A percentile compares a stretch with the other conserved stretches of the same genome.
Conservation (phyloP, 2,329 filamentous ascomycete species). For the Lasiodiplodia sp. region DNA sequence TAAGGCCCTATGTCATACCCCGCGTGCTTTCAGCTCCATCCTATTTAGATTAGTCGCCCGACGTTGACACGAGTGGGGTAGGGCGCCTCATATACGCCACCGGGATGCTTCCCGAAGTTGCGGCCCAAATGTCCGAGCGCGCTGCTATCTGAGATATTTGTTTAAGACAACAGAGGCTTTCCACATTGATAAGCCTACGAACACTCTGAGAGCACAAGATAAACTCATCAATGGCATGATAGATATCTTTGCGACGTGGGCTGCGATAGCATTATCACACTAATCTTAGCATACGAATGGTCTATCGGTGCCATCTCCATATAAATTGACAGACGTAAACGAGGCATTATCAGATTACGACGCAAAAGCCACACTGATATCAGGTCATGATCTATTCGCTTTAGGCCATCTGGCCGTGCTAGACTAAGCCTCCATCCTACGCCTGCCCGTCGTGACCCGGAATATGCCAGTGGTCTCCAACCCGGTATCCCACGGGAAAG, state of each 20-base stretch:
- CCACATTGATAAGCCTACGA: background rate
- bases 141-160: background rate
- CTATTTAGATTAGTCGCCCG: slow-evolving; percentile 3
- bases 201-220: background rate
- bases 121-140: background rate
- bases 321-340: too few relatives aligned
- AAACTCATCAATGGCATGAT: background rate
- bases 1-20: slow-evolving; percentile 1
- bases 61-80: background rate
- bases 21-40: background rate
- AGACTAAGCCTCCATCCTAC: background rate
- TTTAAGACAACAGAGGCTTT: background rate
- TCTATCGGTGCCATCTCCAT: too few relatives aligned
- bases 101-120: background rate
- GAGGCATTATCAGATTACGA: too few relatives aligned
- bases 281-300: too few relatives aligned
- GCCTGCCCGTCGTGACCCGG: background rate
- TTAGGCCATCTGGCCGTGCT: too few relatives aligned
- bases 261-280: background rate
- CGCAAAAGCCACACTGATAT: too few relatives aligned
- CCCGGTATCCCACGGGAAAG: slow-evolving; percentile 52
- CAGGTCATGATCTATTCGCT: too few relatives aligned
- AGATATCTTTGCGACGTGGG: background rate
- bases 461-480: slow-evolving; percentile 42
- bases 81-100: slow-evolving; percentile 1